Percentiles rank a stretch among this genome's conserved stretches.
Conservation (phyloP, 345 rosid species). For the Pseudoturritis turrita region DNA sequence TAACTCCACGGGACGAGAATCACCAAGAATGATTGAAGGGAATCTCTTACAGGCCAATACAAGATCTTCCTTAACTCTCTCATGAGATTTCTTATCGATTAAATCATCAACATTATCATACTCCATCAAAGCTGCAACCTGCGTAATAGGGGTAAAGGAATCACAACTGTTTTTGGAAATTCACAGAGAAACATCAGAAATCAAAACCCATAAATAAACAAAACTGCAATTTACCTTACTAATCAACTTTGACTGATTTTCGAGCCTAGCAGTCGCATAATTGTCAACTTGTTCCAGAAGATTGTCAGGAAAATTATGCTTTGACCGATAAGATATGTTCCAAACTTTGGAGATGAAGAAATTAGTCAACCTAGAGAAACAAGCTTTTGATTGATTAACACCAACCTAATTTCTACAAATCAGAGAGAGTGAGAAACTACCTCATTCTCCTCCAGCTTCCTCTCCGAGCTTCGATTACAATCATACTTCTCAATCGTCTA, state of each 20-base stretch:
- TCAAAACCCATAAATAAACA: not conserved
- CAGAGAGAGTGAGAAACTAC: slow-evolving; percentile 20
- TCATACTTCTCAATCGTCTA: slow-evolving; percentile 36
- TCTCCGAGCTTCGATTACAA: slow-evolving; percentile 40
- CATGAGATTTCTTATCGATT: slow-evolving; percentile 35
- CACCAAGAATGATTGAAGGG: slow-evolving; percentile 71
- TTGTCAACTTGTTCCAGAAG: slow-evolving; percentile 36
- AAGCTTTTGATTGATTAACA: not conserved
- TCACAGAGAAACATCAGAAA: not conserved
- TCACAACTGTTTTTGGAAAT: not conserved
- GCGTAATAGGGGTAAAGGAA: not conserved
- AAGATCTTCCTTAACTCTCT: slow-evolving; percentile 43
- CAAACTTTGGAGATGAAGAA: slow-evolving; percentile 34
- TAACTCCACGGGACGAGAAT: slow-evolving; percentile 52
- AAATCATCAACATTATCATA: slow-evolving; percentile 48
- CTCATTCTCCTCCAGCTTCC: slow-evolving; percentile 38
- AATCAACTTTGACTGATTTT: slow-evolving; percentile 46
- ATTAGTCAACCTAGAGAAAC: slow-evolving; percentile 42
- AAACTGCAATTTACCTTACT: slow-evolving; percentile 34
- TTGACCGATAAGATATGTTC: slow-evolving; percentile 41
- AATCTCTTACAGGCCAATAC: slow-evolving; percentile 61
- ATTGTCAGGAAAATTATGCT: slow-evolving; percentile 44
- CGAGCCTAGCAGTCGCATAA: slow-evolving; percentile 30
- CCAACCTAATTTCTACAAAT: not conserved
- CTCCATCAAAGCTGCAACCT: slow-evolving; percentile 59